Conservation (phyloP, 306 rosid species). For the Mimosa pudica region DNA sequence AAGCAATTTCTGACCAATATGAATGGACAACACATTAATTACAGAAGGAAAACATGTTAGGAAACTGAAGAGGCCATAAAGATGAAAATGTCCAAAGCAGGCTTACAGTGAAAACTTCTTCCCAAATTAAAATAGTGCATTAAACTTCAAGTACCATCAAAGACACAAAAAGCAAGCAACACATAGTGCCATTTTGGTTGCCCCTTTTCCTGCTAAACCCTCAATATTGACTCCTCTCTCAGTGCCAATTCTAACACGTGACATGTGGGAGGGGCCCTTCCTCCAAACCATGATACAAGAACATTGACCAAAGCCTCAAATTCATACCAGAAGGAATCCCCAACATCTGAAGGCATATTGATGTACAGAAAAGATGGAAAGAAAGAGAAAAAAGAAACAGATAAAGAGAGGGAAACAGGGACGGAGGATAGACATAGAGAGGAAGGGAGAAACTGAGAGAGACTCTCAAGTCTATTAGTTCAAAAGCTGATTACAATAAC, state of each 20-base stretch:
- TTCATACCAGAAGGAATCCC: neutral
- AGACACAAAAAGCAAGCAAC: slow-evolving; percentile 9
- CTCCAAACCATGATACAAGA: too few relatives aligned
- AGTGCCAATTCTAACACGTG: too few relatives aligned
- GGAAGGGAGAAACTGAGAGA: neutral
- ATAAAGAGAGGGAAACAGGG: neutral
- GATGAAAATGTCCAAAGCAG: neutral
- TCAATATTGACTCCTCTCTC: neutral
- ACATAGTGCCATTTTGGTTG: neutral
- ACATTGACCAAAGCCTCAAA: neutral
- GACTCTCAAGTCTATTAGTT: neutral
- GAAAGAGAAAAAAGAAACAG: neutral
- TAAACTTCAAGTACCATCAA: slow-evolving; percentile 4
- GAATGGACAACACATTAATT: slow-evolving; percentile 12
- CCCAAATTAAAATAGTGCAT: slow-evolving; percentile 19
- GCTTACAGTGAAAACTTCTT: neutral
- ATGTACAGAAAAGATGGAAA: neutral
- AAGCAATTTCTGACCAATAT: neutral
- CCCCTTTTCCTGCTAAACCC: neutral
- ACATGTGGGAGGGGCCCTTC: too few relatives aligned
- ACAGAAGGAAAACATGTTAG: neutral
- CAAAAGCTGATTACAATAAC: neutral
- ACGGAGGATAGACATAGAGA: neutral
- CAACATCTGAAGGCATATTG: neutral
- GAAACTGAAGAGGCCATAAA: neutral